Conservation (phyloP, 2,329 filamentous ascomycete species). For the Aotearoamyces nothofagi region DNA sequence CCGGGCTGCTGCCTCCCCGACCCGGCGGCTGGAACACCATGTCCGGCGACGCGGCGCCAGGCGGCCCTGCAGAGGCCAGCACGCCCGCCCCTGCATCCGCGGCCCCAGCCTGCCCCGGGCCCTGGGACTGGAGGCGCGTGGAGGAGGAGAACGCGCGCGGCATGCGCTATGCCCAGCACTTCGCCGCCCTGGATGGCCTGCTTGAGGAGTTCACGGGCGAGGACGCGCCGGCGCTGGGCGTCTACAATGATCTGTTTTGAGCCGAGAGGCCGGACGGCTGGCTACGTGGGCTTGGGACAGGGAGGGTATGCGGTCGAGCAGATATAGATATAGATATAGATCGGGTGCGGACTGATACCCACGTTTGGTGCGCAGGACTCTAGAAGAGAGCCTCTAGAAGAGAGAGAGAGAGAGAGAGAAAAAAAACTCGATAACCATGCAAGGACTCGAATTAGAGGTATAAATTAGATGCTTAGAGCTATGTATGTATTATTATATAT, state of each 20-base stretch:
- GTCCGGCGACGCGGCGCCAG: constrained; percentile 10
- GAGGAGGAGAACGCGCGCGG: constrained; percentile 40
- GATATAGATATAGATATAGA: too few relatives aligned
- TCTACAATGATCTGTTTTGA: constrained; percentile 17
- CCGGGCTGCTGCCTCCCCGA: constrained; percentile 57
- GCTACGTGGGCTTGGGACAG: too few relatives aligned
- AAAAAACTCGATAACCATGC: too few relatives aligned
- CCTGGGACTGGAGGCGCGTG: constrained; percentile 42
- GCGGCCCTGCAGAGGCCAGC: constrained; percentile 12
- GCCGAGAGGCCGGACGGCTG: too few relatives aligned
- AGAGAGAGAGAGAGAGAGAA: too few relatives aligned
- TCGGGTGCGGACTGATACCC: too few relatives aligned
- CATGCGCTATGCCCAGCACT: constrained; percentile 36
- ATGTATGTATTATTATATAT: too few relatives aligned
- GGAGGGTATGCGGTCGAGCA: too few relatives aligned
- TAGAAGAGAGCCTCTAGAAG: too few relatives aligned
- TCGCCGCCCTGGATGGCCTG: constrained; percentile 39
- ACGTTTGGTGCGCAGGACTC: too few relatives aligned
- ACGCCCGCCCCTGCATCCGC: constrained; percentile 1
- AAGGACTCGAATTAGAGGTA: too few relatives aligned
- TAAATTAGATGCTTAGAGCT: too few relatives aligned
- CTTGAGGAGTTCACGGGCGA: constrained; percentile 21
- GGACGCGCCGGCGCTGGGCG: constrained; percentile 16
- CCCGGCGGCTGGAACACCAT: constrained; percentile 46
- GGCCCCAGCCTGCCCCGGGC: constrained; percentile 3